Conservation (phyloP, 352 stramenopile genomes). For the Pythium guiyangense region DNA sequence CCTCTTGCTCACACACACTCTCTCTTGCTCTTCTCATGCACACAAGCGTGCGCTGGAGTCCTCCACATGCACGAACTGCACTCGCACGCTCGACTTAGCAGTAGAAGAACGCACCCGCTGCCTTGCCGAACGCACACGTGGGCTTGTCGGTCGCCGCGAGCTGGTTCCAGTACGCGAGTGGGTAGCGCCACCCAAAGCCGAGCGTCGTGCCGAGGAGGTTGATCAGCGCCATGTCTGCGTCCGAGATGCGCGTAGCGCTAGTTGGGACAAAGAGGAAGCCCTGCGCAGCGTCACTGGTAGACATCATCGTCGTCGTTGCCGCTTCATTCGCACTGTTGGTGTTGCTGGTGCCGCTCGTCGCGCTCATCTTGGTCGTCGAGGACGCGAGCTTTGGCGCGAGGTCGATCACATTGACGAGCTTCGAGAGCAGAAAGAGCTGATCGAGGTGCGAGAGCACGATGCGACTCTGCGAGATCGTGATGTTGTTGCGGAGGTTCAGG, state of each 20-base stretch:
- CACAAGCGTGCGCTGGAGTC: no score
- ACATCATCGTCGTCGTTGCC: background rate
- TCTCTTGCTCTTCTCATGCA: no score
- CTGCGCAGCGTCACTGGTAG: background rate
- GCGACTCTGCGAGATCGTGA: conserved; percentile 13
- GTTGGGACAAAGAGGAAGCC: conserved; percentile 9
- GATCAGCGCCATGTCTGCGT: background rate
- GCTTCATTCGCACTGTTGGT: background rate
- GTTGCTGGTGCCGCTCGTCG: no score
- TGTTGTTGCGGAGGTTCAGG: conserved; percentile 8
- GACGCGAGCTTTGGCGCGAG: conserved; percentile 4
- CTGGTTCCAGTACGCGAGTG: conserved; percentile 10
- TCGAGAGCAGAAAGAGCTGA: conserved; percentile 8
- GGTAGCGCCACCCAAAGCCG: conserved; percentile 18
- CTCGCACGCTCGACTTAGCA: conserved; percentile 13
- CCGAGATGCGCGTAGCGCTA: background rate
- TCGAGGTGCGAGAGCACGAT: conserved; percentile 12
- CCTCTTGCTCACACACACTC: no score
- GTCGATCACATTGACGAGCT: conserved; percentile 9
- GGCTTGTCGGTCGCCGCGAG: background rate
- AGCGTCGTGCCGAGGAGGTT: background rate
- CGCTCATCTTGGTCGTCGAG: background rate
- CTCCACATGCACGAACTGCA: no score
- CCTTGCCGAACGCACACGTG: conserved; percentile 2
- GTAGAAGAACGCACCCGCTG: conserved; percentile 9